Base-by-base conservation (phyloP, 352 stramenopile genomes). In the Plasmopara muralis region DNA sequence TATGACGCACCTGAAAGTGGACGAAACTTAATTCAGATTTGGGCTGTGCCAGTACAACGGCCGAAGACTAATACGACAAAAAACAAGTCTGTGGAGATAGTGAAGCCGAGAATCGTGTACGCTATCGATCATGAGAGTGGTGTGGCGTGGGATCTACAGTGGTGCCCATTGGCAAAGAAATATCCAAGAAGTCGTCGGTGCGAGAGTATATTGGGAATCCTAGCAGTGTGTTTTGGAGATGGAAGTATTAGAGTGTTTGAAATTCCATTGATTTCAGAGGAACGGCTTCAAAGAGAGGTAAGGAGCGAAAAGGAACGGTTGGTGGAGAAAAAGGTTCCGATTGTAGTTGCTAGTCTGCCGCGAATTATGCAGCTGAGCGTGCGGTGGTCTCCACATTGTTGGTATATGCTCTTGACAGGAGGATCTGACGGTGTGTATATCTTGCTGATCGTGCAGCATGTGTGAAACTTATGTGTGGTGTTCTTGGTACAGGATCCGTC, bases 101-200 rank as follows among this genome's bases (percentile, higher is more conserved):
- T 64, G 20, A 70, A 76, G 20, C 80, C 81, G 9, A 55, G 66
- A 15, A 60, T 89, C 7, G 76, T 92, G 49, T 89, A 81, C 42
- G 80, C 67, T 16, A 89, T 94, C 33, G 79, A 85, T 34, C 83
- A 94, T 43, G 46, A 72, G 14, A 76, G 72, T n/a, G 81, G 79
- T 12, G 81, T 88, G 8, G 80, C 70, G 12, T 94, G 83, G 83
- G 77, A 88, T 45, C 50, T 94, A 34, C 79, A 92, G 47, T 94
- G 83, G 83, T 77, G 72, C 25, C 77, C 81, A 12, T 34, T 84
- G 16, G 64, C 57, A 6, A 52, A 71, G 15, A 70, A 72, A n/a
- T 76, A 86, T 52, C 66, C 68, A 0, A 61, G 56, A 43, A 29
- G 30, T 9, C 30, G 52, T 0, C 50, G 30, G 4, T 49, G 58